Evolutionary conservation across 2,329 filamentous ascomycete genomes (phyloP).

Genomic region (Domatiomyces catenatus): DNA sequence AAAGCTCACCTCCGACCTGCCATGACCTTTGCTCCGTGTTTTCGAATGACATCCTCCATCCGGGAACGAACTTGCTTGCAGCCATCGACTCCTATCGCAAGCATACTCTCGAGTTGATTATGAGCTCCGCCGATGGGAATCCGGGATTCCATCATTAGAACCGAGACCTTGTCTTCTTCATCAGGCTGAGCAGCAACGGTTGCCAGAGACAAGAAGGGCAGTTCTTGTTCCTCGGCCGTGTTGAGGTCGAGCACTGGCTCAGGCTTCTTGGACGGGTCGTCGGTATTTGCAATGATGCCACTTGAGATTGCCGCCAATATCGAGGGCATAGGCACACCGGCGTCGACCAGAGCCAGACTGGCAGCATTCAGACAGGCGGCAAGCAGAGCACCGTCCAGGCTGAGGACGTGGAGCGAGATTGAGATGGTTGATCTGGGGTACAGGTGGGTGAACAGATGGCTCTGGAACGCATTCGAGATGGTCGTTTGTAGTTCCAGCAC

Average conservation of each 20-base stretch:
- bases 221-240: conserved; percentile 46
- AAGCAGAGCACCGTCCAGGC: conserved; percentile 77
- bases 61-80: conserved; percentile 74
- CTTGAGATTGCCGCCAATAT: conserved; percentile 81
- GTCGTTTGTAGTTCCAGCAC: conserved; percentile 60
- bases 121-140: conserved; percentile 48
- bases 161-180: conserved; percentile 46
- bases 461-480: conserved; percentile 59
- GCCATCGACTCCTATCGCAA: conserved; percentile 80
- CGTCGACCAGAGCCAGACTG: conserved; percentile 82
- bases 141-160: conserved; percentile 72
- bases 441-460: conserved; percentile 67
- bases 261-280: conserved; percentile 8
- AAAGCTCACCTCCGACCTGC: conserved; percentile 5
- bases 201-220: conserved; percentile 76
- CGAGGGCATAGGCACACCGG: conserved; percentile 87
- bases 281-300: conserved; percentile 39
- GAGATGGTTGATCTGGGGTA: conserved; percentile 78
- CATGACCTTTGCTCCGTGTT: conserved; percentile 14
- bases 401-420: conserved; percentile 72
- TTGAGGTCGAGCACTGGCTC: conserved; percentile 32
- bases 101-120: conserved; percentile 68
- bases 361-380: conserved; percentile 82
- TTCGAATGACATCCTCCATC: conserved; percentile 56
- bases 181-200: conserved; percentile 49